Evolutionary conservation across 2,329 filamentous ascomycete genomes (phyloP), one percentile per base, ranked within the genome.

Genomic region (Xylaria sp.): DNA sequence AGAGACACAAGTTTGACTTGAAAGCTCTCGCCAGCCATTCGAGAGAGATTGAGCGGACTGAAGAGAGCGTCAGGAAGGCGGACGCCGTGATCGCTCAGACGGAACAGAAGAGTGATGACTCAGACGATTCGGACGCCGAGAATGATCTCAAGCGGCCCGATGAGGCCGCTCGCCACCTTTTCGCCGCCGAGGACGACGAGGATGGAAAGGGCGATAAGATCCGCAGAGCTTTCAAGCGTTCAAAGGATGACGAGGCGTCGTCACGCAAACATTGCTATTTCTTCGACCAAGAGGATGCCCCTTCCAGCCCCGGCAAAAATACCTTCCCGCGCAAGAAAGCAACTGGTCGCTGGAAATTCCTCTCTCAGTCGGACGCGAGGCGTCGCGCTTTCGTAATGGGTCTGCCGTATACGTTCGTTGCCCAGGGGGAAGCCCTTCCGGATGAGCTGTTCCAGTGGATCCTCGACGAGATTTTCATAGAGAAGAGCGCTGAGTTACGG

Each of bases 381-480:
- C 82, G 87, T 63, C 86, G 89, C 71, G 82, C 87, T 45, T 86
- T 93, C 61, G 79, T 88, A 27, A 89, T 88, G 21, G 91, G 91
- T 1, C 80, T 91, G 64, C 83, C 89, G 1, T 84, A 87, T 64
- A 84, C 87, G 53, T 81, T 90, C 14, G 79, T 87, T 17, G 75
- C 77, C 4, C 78, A 79, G 65, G 81, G 81, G 47, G 77, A 79
- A 12, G 71, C 76, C 2, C 76, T 93, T 12, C 88, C 91, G 0
- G 87, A 92, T 68, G 85, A 90, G 63, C 75, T 93, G 0, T 84
- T 93, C 58, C 74, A 85, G 17, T 94, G 92, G 92, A 81, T 93
- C 2, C 75, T 92, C 5, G 80, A 86, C 58, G 85, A 90, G 79
- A 80, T 90, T 24, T 87, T 85, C 63, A 76, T 81, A 1, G 89